phyloP scores from a whole-genome alignment of 2,329 filamentous ascomycete species.

The Raffaelea ambrosiae region DNA sequence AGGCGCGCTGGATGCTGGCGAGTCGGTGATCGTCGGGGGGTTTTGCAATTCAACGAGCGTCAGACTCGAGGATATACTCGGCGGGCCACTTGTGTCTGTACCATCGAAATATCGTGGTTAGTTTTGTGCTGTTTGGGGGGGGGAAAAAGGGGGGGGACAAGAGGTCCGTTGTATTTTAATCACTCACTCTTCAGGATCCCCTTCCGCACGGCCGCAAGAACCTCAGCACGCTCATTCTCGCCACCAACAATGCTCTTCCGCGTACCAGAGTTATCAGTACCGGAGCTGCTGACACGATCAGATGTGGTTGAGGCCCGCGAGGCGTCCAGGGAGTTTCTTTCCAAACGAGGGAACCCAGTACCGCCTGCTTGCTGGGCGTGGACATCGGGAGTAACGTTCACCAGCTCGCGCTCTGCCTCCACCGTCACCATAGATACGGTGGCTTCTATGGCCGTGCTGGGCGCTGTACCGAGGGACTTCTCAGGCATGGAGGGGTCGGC shows the following conservation, averaged over 20 bases:
- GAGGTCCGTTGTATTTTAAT: too few relatives aligned
- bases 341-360: constrained; percentile 76
- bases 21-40: constrained; percentile 61
- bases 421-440: constrained; percentile 92
- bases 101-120: constrained; percentile 14
- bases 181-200: constrained; percentile 84
- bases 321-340: constrained; percentile 72
- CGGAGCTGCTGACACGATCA: constrained; percentile 47
- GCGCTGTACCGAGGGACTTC: constrained; percentile 22
- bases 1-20: constrained; percentile 75
- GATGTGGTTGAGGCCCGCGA: constrained; percentile 35
- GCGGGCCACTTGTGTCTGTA: constrained; percentile 47
- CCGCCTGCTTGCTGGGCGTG: constrained; percentile 60
- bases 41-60: constrained; percentile 42
- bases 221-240: constrained; percentile 82
- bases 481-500: constrained; percentile 59
- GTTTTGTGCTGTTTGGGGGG: neutral
- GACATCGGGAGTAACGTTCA: constrained; percentile 67
- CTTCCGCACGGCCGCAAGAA: constrained; percentile 86
- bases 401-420: constrained; percentile 79
- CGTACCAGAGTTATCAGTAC: constrained; percentile 52
- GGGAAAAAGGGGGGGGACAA: constrained; percentile 5
- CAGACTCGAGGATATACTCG: too few relatives aligned
- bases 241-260: constrained; percentile 87
- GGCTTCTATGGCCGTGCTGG: constrained; percentile 38